Base-by-base conservation (phyloP, 768 basidiomycete genomes). In the Baorangia bicolor region DNA sequence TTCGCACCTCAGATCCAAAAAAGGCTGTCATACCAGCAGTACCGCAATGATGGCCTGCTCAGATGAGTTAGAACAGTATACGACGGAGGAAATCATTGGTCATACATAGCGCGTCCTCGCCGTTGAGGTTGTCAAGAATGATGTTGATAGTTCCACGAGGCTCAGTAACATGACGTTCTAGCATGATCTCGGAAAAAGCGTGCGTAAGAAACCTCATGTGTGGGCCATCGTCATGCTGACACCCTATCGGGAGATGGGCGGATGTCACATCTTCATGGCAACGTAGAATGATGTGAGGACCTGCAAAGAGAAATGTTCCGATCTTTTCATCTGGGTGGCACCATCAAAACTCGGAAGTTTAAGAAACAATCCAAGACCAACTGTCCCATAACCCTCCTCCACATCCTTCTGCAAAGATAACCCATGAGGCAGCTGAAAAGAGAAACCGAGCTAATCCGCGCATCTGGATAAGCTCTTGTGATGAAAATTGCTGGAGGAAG, bases 241-340 rank as follows among this genome's bases (percentile, higher is more conserved):
- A 23, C 34, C 12, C 39, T 10, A 6, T 48, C 3, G 45, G 55
- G 13, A 59, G 33, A 35, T 49, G 35, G 2, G 5, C 2, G 1
- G n/a, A 8, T 5, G 43, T 51, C 20, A 7, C 45, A 5, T 59
- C 56, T 38, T 57, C 44, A 28, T 46, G 31, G 28, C 57, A 59
- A 12, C 44, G 49, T 33, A 59, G 45, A 33, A 59, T 16, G 20
- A 33, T 5, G n/a, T 51, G 55, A 10, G 58, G 58, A n/a, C 54
- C 56, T 20, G 58, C 55, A 51, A 57, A 57, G 18, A 57, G 55
- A 37, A 16, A 57, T 30, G 51, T n/a, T 5, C 55, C 57, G 1
- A 34, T 3, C 27, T 27, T 38, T 34, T 57, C 42, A 9, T 46
- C 55, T 57, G 14, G 2, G 14, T 8, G 10, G 10, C 27, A 12